Percentiles rank a stretch among this genome's conserved stretches.
Conservation (phyloP, 1,284 basidiomycete species). For the Ceratobasidium sp. region DNA sequence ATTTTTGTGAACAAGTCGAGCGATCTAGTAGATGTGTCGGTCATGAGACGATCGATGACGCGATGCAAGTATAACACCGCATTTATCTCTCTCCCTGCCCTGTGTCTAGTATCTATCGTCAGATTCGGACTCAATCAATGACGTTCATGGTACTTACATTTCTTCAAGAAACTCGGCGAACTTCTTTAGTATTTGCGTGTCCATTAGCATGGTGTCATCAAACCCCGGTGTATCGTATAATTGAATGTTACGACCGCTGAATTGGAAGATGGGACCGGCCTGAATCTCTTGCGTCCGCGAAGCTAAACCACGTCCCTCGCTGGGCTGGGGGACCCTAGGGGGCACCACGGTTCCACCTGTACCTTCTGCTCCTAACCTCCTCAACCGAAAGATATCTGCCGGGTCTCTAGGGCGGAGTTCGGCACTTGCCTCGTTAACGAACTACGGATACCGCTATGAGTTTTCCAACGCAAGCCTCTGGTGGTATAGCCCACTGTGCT, state of each 20-base stretch:
- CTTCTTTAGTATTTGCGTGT: constrained; percentile 43
- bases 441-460: constrained; percentile 11
- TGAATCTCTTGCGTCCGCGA: constrained; percentile 10
- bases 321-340: neutral
- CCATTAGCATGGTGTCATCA: constrained; percentile 47
- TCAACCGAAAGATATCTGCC: no score
- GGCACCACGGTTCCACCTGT: no score
- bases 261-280: neutral
- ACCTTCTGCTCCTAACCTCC: no score
- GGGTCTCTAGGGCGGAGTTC: no score
- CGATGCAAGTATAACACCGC: constrained; percentile 58
- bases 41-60: constrained; percentile 53
- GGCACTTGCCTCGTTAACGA: constrained; percentile 31
- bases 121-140: neutral
- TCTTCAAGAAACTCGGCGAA: constrained; percentile 28
- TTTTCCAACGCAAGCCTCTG: neutral
- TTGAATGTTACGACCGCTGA: constrained; percentile 2
- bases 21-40: constrained; percentile 53
- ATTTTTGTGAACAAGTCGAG: constrained; percentile 55
- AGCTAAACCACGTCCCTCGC: neutral
- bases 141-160: constrained; percentile 6
- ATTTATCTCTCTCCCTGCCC: constrained; percentile 31
- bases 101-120: constrained; percentile 49
- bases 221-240: constrained; percentile 56
- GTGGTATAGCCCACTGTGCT: constrained; percentile 13